phyloP scores from a whole-genome alignment of 768 basidiomycete genomes.

The Hydnomerulius pinastri region DNA sequence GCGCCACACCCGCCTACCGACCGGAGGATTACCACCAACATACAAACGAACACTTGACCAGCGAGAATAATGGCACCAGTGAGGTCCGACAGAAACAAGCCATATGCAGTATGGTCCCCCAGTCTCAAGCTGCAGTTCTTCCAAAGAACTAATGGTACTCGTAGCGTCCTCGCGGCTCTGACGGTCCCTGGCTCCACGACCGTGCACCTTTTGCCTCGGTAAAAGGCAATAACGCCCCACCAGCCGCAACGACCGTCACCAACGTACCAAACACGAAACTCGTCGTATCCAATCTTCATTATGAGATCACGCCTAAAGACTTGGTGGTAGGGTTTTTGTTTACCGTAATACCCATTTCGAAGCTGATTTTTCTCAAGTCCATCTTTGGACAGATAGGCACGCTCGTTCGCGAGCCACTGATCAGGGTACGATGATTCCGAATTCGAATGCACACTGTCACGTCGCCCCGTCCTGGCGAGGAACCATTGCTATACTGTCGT shows the following conservation, averaged over 20 bases:
- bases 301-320: conserved; percentile 88
- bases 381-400: conserved; percentile 94
- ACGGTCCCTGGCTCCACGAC: conserved; percentile 79
- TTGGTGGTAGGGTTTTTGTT: conserved; percentile 63
- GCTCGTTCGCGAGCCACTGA: conserved; percentile 88
- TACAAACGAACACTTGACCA: not conserved
- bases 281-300: conserved; percentile 86
- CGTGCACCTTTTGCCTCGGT: conserved; percentile 51
- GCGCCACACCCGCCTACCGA: not conserved
- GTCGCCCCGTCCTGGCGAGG: conserved; percentile 35
- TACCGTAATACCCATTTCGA: not conserved
- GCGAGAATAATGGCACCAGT: conserved; percentile 22
- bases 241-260: conserved; percentile 24
- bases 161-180: conserved; percentile 60
- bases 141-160: conserved; percentile 7
- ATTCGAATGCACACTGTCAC: conserved; percentile 38
- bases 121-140: not conserved
- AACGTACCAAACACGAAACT: conserved; percentile 53
- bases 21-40: not conserved
- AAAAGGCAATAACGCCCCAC: conserved; percentile 25
- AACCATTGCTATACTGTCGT: conserved; percentile 26
- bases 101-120: conserved; percentile 39
- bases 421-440: conserved; percentile 83
- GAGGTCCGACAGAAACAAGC: conserved; percentile 39
- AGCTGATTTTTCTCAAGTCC: conserved; percentile 45